Evolutionary conservation across 2,329 filamentous ascomycete genomes (phyloP).

Genomic region (Penicillium hesseltinei): DNA sequence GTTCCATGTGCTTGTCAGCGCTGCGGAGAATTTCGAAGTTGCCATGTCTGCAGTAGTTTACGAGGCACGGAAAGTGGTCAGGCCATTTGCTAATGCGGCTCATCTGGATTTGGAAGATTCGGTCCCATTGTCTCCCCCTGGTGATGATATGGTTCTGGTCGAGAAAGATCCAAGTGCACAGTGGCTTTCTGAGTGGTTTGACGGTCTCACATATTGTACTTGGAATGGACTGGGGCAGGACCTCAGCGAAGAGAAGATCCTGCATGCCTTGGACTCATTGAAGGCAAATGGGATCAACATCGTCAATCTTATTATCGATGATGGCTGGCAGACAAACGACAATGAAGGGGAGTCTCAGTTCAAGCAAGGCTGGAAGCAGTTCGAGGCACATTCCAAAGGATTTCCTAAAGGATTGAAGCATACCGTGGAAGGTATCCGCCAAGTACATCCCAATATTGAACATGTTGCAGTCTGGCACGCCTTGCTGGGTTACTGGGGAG

Average conservation of each 20-base stretch:
- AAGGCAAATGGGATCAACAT: slow-evolving; percentile 71
- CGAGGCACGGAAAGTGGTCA: slow-evolving; percentile 69
- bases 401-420: slow-evolving; percentile 80
- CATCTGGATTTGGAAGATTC: slow-evolving; percentile 16
- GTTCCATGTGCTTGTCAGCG: slow-evolving; percentile 66
- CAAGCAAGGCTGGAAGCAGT: slow-evolving; percentile 66
- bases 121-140: slow-evolving; percentile 32
- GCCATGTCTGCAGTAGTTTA: slow-evolving; percentile 82
- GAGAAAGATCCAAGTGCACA: slow-evolving; percentile 44
- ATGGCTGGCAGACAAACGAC: slow-evolving; percentile 87
- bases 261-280: slow-evolving; percentile 70
- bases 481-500: slow-evolving; percentile 84
- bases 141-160: slow-evolving; percentile 44
- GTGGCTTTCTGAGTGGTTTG: slow-evolving; percentile 87
- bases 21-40: slow-evolving; percentile 69
- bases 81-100: slow-evolving; percentile 24
- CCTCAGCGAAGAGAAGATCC: slow-evolving; percentile 76
- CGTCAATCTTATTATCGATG: slow-evolving; percentile 87
- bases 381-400: slow-evolving; percentile 75
- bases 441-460: slow-evolving; percentile 67
- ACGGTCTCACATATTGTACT: slow-evolving; percentile 90
- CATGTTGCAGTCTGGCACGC: slow-evolving; percentile 96
- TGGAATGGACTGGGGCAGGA: slow-evolving; percentile 91
- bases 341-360: slow-evolving; percentile 54
- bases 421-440: slow-evolving; percentile 66